Percentiles rank a stretch among this genome's conserved stretches.
These are phyloP conservation scores for Penicillium sp. DNA, from an alignment of 2,329 filamentous ascomycete genomes.

Conservation along the genomic window DNA sequence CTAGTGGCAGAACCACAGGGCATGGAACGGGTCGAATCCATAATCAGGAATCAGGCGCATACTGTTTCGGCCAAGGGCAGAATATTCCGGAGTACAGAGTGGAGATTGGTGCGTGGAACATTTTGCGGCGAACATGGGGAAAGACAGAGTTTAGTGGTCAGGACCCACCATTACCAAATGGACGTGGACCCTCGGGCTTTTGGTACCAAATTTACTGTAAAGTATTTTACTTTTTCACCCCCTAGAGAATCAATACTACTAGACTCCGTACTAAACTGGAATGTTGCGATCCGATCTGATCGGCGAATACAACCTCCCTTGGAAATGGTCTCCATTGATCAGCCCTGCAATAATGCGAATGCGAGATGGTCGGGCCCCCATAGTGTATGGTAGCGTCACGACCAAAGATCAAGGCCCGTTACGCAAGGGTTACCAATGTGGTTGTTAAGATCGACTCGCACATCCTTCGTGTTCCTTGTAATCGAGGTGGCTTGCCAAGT, in stretches of 20 bases:
- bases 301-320: not conserved
- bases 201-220: not conserved
- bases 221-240: not conserved
- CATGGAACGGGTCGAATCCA: slow-evolving; percentile 15
- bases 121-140: slow-evolving; percentile 26
- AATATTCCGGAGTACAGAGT: slow-evolving; percentile 22
- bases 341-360: slow-evolving; percentile 18
- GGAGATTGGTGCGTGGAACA: slow-evolving; percentile 17
- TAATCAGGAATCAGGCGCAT: slow-evolving; percentile 23
- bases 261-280: not conserved
- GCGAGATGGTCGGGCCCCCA: slow-evolving; percentile 2
- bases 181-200: slow-evolving; percentile 11
- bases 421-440: slow-evolving; percentile 30
- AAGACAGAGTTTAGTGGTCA: slow-evolving; percentile 3
- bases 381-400: slow-evolving; percentile 3
- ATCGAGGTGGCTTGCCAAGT: slow-evolving; percentile 14
- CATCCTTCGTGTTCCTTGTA: slow-evolving; percentile 16
- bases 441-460: slow-evolving; percentile 13
- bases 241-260: not conserved
- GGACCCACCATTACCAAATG: slow-evolving; percentile 7
- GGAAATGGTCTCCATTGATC: slow-evolving; percentile 8
- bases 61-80: slow-evolving; percentile 22
- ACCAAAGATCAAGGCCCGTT: slow-evolving; percentile 7
- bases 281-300: not conserved
- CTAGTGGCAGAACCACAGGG: slow-evolving; percentile 21